Evolutionary conservation across 2,329 filamentous ascomycete species (phyloP).

Genomic region (Endothia cerciana): DNA sequence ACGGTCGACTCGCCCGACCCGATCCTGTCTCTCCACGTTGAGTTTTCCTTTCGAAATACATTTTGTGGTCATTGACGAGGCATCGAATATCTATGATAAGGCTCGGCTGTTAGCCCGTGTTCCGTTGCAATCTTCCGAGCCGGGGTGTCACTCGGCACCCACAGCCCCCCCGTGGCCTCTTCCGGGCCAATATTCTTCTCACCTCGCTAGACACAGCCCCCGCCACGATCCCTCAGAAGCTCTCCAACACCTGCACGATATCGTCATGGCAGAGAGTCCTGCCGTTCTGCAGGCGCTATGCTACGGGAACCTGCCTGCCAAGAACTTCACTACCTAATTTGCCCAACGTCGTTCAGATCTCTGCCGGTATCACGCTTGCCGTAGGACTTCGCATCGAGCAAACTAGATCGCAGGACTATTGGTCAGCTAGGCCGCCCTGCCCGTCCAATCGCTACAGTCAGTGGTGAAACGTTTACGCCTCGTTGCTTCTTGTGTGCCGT

Average conservation of each 20-base stretch:
- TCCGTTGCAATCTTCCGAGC: neutral
- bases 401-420: neutral
- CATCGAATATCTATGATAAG: neutral
- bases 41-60: neutral
- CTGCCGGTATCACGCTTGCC: neutral
- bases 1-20: rapidly evolving
- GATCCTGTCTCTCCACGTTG: too few relatives aligned
- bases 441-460: neutral
- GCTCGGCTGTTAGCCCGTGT: conserved; percentile 16
- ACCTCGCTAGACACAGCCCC: neutral
- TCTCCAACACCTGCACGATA: neutral
- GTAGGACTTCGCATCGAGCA: neutral
- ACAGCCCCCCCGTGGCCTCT: neutral
- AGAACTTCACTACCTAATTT: too few relatives aligned
- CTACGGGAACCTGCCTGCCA: too few relatives aligned
- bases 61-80: too few relatives aligned
- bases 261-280: neutral
- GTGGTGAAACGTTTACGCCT: neutral
- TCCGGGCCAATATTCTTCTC: neutral
- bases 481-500: too few relatives aligned
- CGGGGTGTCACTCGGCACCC: neutral
- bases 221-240: neutral
- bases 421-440: neutral
- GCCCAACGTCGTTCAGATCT: too few relatives aligned
- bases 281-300: too few relatives aligned